Evolutionary conservation across 768 basidiomycete genomes (phyloP).

Genomic region (Leccinum longicurvipes): DNA sequence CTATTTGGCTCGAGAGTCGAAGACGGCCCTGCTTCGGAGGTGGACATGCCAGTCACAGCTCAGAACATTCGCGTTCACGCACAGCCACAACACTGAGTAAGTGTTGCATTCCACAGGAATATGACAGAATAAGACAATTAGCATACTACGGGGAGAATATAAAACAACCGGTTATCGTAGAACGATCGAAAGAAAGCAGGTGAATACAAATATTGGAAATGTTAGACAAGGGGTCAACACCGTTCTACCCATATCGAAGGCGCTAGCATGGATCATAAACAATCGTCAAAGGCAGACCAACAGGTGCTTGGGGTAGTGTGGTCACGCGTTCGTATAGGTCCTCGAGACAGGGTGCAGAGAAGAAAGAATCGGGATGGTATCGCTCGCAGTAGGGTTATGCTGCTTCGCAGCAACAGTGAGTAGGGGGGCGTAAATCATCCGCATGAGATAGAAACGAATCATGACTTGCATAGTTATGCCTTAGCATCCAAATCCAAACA

Average conservation of each 20-base stretch:
- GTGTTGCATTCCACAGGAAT: conserved; percentile 1
- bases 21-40: conserved; percentile 25
- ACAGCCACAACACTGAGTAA: conserved; percentile 15
- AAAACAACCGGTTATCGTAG: conserved; percentile 13
- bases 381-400: conserved; percentile 12
- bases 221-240: conserved; percentile 4
- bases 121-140: conserved; percentile 15
- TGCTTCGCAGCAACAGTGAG: conserved; percentile 11
- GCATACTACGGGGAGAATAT: conserved; percentile 9
- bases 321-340: conserved; percentile 16
- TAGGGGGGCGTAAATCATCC: conserved; percentile 4
- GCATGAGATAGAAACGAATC: conserved; percentile 7
- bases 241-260: conserved; percentile 19
- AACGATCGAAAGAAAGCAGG: conserved; percentile 6
- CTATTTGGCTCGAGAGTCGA: conserved; percentile 34
- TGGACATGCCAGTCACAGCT: conserved; percentile 29
- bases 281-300: conserved; percentile 15
- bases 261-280: conserved; percentile 25
- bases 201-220: conserved; percentile 10
- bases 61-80: not conserved
- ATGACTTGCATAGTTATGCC: conserved; percentile 13
- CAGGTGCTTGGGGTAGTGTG: conserved; percentile 7
- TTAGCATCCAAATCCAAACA: conserved; percentile 22
- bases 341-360: conserved; percentile 21
- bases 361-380: conserved; percentile 7